Evolutionary conservation across 345 rosid species (phyloP), one percentile per base, ranked within the genome.

Genomic region (Carallia pectinifolia): DNA sequence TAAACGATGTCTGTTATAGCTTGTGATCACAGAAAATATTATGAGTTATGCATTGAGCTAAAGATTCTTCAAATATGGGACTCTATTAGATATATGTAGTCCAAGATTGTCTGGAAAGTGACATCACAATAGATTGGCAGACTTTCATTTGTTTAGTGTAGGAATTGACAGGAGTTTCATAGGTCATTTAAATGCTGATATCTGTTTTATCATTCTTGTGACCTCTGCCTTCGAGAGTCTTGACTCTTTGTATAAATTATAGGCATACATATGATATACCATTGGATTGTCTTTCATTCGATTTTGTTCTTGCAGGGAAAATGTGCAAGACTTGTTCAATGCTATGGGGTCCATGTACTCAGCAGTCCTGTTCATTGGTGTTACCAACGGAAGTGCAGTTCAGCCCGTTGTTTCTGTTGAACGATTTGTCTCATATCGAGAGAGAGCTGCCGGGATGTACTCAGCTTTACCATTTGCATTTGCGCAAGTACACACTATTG

Each of bases 301-400:
- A 47, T 2, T 37, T 61, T 56, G 33, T 56, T 61, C 61, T 56
- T 79, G 52, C 87, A 91, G 99, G 80, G 93, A 90, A 72, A 89
- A 81, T 0, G 92, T 82, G 70, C 96, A 90, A 80, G 93, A 95
- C 65, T 71, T 95, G 65, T 86, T 85, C 77, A 95, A 95, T 65
- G 93, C 99, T 61, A 86, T 92, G 97, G 99, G 97, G 77, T 92
- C 99, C 4, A 80, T 95, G 97, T 95, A 95, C 34, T 88, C 87
- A 3, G 97, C 97, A 1, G 88, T 92, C 55, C 83, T 92, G 70
- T 95, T 95, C 82, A 87, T 94, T 66, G 97, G 99, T 64, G 83
- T 90, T 58, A 89, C 98, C 23, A 94, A 94, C 30, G 98, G 86
- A n/a, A 67, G 90, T 2, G 93, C 99, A 18, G 99, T 88, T n/a